Conservation (phyloP, 148 eudicot genomes). For the Rhododendron simsii region DNA sequence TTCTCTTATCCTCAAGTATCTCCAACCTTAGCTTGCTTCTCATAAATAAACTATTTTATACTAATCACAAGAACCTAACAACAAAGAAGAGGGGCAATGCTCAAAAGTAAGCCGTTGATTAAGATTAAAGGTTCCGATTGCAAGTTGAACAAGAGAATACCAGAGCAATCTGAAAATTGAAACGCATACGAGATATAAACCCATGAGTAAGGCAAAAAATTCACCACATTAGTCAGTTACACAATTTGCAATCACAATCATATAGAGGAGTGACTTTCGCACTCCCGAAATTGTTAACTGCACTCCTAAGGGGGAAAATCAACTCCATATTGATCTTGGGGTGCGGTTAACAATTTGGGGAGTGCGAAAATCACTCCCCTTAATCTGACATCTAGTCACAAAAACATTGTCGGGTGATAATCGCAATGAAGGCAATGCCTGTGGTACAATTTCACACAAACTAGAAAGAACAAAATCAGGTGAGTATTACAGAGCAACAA, state of each 20-base stretch:
- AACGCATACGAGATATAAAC: not conserved
- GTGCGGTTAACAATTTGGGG: too few species aligned
- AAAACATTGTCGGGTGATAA: not conserved
- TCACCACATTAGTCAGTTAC: not conserved
- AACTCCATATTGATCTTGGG: too few species aligned
- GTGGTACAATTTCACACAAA: not conserved
- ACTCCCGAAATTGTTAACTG: too few species aligned
- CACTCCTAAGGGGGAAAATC: too few species aligned
- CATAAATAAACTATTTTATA: not conserved
- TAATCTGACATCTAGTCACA: not conserved
- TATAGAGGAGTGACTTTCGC: too few species aligned
- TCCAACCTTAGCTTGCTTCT: not conserved
- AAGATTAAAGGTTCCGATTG: not conserved
- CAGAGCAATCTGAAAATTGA: not conserved
- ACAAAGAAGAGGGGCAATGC: not conserved
- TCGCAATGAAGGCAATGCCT: not conserved
- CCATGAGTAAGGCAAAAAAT: not conserved
- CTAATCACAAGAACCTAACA: not conserved
- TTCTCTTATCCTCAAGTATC: not conserved
- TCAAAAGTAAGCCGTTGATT: not conserved
- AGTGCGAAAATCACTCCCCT: too few species aligned
- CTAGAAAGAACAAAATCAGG: not conserved
- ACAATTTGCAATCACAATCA: not conserved
- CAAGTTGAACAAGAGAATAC: not conserved
- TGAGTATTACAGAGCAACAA: not conserved